Conservation (phyloP, 1,139 yeast species). For the Magnusiomyces paraingens region DNA sequence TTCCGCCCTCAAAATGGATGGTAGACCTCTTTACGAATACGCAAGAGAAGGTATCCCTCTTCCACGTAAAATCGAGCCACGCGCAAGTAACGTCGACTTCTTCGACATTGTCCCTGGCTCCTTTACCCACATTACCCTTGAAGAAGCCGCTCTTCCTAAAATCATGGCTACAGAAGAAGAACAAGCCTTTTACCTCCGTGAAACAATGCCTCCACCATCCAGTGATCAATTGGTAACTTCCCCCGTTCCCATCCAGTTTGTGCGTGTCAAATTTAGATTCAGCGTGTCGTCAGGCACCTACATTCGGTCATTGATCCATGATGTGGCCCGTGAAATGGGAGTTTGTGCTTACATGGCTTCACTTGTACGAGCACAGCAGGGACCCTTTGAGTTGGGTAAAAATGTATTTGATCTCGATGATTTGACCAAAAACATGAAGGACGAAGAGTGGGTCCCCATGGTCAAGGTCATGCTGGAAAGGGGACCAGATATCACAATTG, state of each 20-base stretch:
- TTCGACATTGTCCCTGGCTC: slow-evolving; percentile 47
- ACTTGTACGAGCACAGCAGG: slow-evolving; percentile 66
- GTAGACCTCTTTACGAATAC: slow-evolving; percentile 88
- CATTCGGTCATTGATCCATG: slow-evolving; percentile 83
- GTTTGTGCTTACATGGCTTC: slow-evolving; percentile 88
- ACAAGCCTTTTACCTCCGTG: slow-evolving; percentile 7
- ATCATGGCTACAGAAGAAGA: slow-evolving; percentile 36
- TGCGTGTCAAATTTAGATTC: slow-evolving; percentile 54
- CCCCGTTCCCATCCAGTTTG: not conserved
- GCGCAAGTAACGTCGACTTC: slow-evolving; percentile 59
- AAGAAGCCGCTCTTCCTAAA: slow-evolving; percentile 27
- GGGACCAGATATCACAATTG: slow-evolving; percentile 10
- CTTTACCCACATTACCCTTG: not conserved
- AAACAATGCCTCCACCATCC: slow-evolving; percentile 1
- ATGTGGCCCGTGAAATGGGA: slow-evolving; percentile 74
- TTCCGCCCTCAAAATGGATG: slow-evolving; percentile 91
- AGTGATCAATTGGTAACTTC: not conserved
- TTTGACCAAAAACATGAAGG: slow-evolving; percentile 32
- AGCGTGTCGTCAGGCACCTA: slow-evolving; percentile 94
- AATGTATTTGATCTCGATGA: slow-evolving; percentile 65
- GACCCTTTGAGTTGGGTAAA: slow-evolving; percentile 70
- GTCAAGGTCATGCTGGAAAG: slow-evolving; percentile 12
- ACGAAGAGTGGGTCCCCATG: slow-evolving; percentile 15
- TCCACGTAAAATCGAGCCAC: slow-evolving; percentile 70
- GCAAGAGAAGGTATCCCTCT: slow-evolving; percentile 85